A percentile compares a stretch with the other conserved stretches of the same genome.
Evolutionary conservation across 768 basidiomycete species (phyloP).

Genomic region (Hemileccinum rubropunctum): DNA sequence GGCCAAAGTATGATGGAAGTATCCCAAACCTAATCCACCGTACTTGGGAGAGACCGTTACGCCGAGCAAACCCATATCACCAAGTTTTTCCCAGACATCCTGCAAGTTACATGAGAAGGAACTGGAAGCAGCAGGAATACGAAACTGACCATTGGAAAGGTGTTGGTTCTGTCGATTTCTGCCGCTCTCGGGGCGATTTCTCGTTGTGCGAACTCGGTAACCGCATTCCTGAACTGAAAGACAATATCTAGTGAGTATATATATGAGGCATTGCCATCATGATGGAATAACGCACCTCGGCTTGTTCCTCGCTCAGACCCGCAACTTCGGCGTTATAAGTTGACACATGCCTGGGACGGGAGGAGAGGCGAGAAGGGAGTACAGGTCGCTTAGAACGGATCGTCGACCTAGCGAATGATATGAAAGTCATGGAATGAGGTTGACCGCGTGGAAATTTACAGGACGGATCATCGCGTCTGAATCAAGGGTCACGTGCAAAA

Average conservation of each 20-base stretch:
- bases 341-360: conserved; percentile 31
- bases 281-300: conserved; percentile 51
- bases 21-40: conserved; percentile 81
- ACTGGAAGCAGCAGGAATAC: background rate
- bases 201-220: conserved; percentile 74
- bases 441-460: no score
- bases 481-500: conserved; percentile 8
- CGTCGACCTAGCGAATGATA: conserved; percentile 12
- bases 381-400: conserved; percentile 1
- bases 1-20: conserved; percentile 84
- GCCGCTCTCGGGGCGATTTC: conserved; percentile 85
- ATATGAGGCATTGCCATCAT: background rate
- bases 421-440: conserved; percentile 11
- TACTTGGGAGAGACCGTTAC: conserved; percentile 79
- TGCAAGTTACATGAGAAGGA: conserved; percentile 31
- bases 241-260: background rate
- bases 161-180: conserved; percentile 84
- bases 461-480: conserved; percentile 15
- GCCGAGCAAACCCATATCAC: conserved; percentile 90
- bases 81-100: conserved; percentile 88
- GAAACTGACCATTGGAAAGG: conserved; percentile 63
- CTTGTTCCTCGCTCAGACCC: conserved; percentile 76
- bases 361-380: background rate
- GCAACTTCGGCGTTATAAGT: conserved; percentile 73
- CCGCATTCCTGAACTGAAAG: conserved; percentile 74